Evolutionary conservation across 257 asterid genomes (phyloP), one percentile per base, ranked within the genome.

Genomic region (Rhazya stricta): DNA sequence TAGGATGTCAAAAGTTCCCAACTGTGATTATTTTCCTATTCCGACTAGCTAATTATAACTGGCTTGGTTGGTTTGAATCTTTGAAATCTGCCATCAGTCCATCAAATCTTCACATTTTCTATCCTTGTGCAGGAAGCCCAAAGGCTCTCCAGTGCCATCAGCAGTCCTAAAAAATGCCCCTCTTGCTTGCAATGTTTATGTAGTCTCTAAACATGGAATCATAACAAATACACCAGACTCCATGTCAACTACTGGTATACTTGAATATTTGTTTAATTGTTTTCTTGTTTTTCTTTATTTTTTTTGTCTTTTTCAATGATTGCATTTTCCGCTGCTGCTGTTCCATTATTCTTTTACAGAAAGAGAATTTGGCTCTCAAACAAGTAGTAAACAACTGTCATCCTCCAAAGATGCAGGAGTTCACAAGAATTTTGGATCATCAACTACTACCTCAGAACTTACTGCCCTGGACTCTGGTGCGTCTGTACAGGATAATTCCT

Each of bases 111-210:
- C 25, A 12, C 30, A 37, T 30, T 18, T 30, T 25, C 13, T 71
- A 7, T 21, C 41, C 50, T 46, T 69, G 46, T 50, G 36, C 73
- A 93, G 98, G 90, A 89, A 82, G 73, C 76, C 81, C 37, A 81
- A 82, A 83, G 89, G 87, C 72, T 78, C 81, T 37, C 85, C 77
- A 37, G 96, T 91, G 73, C 93, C 98, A 8, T 86, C 96, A 74
- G 69, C 85, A 78, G 85, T 91, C 80, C 89, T 88, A 74, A 87
- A 81, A 79, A 81, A 85, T 80, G 92, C 96, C 71, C 97, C 92
- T 76, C 85, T 77, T 6, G 76, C 86, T 41, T 91, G 96, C 61
- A 77, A 81, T 74, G 57, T 91, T 67, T 83, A 82, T 85, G 93
- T 90, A 76, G 85, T 93, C 74, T 86, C 90, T 61, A 79, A 77